phyloP scores from a whole-genome alignment of 2,329 filamentous ascomycete species.

The Fusarium sp. region DNA sequence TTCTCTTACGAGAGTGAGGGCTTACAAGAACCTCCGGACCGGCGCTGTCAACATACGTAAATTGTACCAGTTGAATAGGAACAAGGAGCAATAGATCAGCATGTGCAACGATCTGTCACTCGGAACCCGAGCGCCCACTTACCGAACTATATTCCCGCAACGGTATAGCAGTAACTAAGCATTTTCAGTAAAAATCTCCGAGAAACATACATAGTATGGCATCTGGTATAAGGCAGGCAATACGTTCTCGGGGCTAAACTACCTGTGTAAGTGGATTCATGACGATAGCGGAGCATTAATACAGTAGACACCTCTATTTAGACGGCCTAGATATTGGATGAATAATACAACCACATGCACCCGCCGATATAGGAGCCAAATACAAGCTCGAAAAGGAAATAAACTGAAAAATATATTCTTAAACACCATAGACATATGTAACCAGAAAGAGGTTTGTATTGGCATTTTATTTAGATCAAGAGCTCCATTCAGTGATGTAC shows the following conservation, averaged over 20 bases:
- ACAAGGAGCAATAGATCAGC: slow-evolving; percentile 44
- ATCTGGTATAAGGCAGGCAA: too few species aligned
- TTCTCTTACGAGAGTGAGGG: neutral
- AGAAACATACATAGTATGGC: neutral
- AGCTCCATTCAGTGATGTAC: slow-evolving; percentile 20
- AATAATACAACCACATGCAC: neutral
- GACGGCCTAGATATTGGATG: neutral
- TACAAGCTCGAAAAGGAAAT: neutral
- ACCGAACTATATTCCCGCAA: slow-evolving; percentile 13
- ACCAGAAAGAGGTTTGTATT: neutral
- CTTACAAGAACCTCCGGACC: too few species aligned
- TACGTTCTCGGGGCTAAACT: too few species aligned
- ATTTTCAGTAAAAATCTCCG: neutral
- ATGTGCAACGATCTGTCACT: neutral
- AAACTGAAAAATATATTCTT: neutral
- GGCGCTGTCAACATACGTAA: slow-evolving; percentile 52
- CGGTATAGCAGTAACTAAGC: slow-evolving; percentile 22
- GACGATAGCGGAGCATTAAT: neutral
- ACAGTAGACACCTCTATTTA: neutral
- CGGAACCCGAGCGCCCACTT: neutral
- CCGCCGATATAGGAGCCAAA: slow-evolving; percentile 12
- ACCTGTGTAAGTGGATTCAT: neutral
- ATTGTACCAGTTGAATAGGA: slow-evolving; percentile 51
- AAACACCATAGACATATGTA: neutral
- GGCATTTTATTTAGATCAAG: neutral